Conservation (phyloP, 495 filamentous ascomycete genomes). For the Talaromyces trachyspermus region DNA sequence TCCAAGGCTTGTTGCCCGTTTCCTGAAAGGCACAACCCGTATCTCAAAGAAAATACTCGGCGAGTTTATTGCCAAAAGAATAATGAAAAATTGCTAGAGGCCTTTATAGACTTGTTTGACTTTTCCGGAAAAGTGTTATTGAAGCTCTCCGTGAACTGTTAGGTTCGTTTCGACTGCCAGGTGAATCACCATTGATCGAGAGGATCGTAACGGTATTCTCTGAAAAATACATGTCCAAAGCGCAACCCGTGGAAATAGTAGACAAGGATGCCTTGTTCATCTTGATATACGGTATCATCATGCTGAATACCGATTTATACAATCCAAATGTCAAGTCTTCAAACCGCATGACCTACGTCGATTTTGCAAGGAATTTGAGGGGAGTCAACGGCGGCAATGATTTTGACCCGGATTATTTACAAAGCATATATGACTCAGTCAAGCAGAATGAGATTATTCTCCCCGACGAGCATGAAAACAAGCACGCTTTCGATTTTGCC, state of each 20-base stretch:
- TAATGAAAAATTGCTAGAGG: constrained; percentile 72
- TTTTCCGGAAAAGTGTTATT: constrained; percentile 82
- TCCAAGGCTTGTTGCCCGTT: constrained; percentile 65
- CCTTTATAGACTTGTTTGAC: constrained; percentile 78
- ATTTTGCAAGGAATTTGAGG: constrained; percentile 82
- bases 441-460: constrained; percentile 90
- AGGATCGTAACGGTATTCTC: constrained; percentile 82
- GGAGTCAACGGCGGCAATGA: constrained; percentile 82
- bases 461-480: constrained; percentile 94
- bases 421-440: constrained; percentile 86
- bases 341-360: constrained; percentile 70
- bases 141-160: constrained; percentile 83
- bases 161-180: constrained; percentile 88
- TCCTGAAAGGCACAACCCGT: constrained; percentile 76
- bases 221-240: constrained; percentile 74
- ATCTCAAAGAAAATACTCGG: constrained; percentile 87
- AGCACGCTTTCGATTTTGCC: constrained; percentile 90
- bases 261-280: constrained; percentile 87
- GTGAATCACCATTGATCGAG: constrained; percentile 88
- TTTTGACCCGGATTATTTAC: constrained; percentile 78
- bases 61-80: constrained; percentile 86
- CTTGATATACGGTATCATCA: constrained; percentile 91
- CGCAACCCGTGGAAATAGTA: constrained; percentile 64
- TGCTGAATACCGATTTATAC: constrained; percentile 91
- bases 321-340: constrained; percentile 80